Evolutionary conservation across 2,329 filamentous ascomycete species (phyloP).

Genomic region (Dichotomopilus funicola): DNA sequence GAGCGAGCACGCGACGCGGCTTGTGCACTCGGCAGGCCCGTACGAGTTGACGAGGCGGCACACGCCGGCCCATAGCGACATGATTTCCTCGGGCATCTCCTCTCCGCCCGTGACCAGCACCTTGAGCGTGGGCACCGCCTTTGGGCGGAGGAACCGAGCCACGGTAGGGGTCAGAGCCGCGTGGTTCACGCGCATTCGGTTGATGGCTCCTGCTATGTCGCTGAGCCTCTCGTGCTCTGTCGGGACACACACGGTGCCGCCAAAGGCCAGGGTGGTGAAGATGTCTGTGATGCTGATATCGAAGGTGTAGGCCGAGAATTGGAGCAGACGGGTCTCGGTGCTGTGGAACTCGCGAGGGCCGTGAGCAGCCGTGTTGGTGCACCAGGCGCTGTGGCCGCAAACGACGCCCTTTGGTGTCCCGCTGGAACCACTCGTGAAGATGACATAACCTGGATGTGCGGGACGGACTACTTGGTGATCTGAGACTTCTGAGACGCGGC

Average conservation of each 20-base stretch:
- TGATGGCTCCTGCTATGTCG: slow-evolving; percentile 27
- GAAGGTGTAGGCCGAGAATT: slow-evolving; percentile 32
- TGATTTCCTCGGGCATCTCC: slow-evolving; percentile 2
- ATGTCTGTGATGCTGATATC: slow-evolving; percentile 35
- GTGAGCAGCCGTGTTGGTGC: slow-evolving; percentile 12
- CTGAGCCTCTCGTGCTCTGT: slow-evolving; percentile 33
- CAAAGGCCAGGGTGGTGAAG: slow-evolving; percentile 31
- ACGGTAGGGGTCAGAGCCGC: slow-evolving; percentile 23
- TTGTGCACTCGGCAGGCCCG: slow-evolving; percentile 21
- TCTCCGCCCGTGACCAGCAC: slow-evolving; percentile 22
- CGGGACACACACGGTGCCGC: slow-evolving; percentile 35
- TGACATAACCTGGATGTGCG: slow-evolving; percentile 28
- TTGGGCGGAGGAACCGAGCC: slow-evolving; percentile 18
- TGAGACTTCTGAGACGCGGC: background rate
- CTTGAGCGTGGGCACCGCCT: slow-evolving; percentile 20
- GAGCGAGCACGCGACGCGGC: background rate
- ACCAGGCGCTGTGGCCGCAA: slow-evolving; percentile 20
- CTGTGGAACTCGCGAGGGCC: background rate
- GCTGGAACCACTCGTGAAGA: slow-evolving; percentile 48
- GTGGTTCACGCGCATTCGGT: slow-evolving; percentile 17
- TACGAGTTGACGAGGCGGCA: slow-evolving; percentile 16
- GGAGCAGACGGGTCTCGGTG: slow-evolving; percentile 15
- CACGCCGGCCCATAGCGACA: slow-evolving; percentile 12
- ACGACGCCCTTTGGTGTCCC: slow-evolving; percentile 45
- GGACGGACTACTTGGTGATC: background rate